Base-by-base conservation (phyloP, 2,329 filamentous ascomycete species). In the Lachnum nothofagi region DNA sequence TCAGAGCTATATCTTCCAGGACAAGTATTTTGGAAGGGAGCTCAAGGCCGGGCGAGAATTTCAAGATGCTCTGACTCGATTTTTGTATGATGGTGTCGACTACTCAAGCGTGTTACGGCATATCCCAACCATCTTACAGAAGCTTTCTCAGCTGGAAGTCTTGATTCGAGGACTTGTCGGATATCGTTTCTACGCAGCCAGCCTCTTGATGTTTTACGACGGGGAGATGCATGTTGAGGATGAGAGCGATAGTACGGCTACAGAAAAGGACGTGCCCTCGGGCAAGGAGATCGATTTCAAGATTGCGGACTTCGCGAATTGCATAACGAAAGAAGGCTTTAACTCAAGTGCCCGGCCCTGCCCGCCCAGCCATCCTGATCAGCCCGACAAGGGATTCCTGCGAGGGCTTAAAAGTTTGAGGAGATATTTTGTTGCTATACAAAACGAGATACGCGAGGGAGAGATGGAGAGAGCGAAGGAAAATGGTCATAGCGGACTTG, bases 281-380 rank as follows among this genome's bases (percentile, higher is more conserved):
- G 46, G 53, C 51, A 72, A 74, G 40, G 77, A 83, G 57, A 91
- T 95, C 63, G 88, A 95, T 67, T 83, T 98, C 70, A 96, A 96
- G 69, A 94, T 98, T 67, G 91, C 95, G 49, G 93, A 98, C 68
- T 98, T 98, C 71, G 93, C 93, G 55, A 98, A 98, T 66, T 96
- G 91, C 63, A 84, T 97, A 29, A 97, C 91, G 1, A 87, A 88
- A 3, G 86, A 93, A 57, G 90, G 95, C 61, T 69, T 82, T 51
- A 70, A 74, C 1, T 70, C 74, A 16, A 69, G 71, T 44, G 74
- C 77, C 53, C 77, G 76, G 60, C 72, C 77, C 4, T 96, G 91
- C 60, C 93, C 93, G 12, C 93, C 93, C 4, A 78, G 81, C 51
- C 81, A 94, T 63, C 88, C 88, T 0, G 72, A 85, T 29, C 84